Base-by-base conservation (phyloP, 2,329 filamentous ascomycete species). In the Sclerotinia glacialis region DNA sequence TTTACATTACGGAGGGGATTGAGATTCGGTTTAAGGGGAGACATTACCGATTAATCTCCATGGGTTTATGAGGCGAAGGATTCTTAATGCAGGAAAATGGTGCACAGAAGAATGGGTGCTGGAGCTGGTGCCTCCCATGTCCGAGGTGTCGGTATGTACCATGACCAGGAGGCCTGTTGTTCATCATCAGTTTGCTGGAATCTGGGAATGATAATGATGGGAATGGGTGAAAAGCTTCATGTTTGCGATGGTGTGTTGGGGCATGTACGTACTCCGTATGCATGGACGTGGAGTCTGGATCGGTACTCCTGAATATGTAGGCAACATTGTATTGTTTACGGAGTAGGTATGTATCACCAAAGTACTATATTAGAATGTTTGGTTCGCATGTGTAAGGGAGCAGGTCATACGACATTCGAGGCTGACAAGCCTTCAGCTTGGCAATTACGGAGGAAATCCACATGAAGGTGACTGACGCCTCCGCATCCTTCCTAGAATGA, bases 141-240 rank as follows among this genome's bases (percentile, higher is more conserved):
- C 63, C 65, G 50, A 59, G 69, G 68, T 65, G 53, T 67, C 60
- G 69, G 66, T 69, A 69, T 62, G 46, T 61, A 34, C 37, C 26
- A 16, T 23, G 68, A 60, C 62, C 53, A 56, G 52, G 62, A 63
- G 66, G 50, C 52, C 66, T 50, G 66, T 23, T 59, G 56, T 46
- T 28, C 40, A 58, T 58, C 40, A 16, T 23, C 44, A 56, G 56
- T 42, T 47, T 18, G 37, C 8, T n/a, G 28, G 28, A 18, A 42
- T 3, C 2, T 37, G 7, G 37, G 37, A n/a, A 23, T 14, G 26
- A 34, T 16, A 5, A 40, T 9, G 16, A 53, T 37, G 52, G 21
- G 9, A 2, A 47, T 37, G 44, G 21, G 34, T 8, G 28, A 49
- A 23, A 16, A 23, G 58, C 26, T 60, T 49, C 28, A 47, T 3